Evolutionary conservation across 2,329 filamentous ascomycete genomes (phyloP).

Genomic region (Fusarium humuli): DNA sequence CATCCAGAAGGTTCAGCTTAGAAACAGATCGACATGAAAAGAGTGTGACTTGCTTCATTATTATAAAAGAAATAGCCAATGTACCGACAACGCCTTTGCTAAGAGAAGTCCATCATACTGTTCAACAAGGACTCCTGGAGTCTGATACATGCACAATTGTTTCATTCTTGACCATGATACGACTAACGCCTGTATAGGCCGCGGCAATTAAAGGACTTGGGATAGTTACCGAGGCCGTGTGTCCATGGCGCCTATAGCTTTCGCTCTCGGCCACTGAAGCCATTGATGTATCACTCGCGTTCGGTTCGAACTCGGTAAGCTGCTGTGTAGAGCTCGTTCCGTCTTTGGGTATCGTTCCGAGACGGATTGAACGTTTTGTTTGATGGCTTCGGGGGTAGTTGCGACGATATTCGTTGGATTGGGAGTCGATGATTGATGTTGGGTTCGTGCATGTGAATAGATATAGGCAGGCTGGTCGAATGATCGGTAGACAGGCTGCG

Average conservation of each 20-base stretch:
- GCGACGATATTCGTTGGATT: constrained; percentile 7
- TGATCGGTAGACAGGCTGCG: constrained; percentile 42
- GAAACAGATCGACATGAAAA: neutral
- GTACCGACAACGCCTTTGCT: no score
- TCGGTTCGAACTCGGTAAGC: constrained; percentile 17
- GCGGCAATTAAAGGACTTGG: neutral
- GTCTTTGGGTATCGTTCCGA: constrained; percentile 25
- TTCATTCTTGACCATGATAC: constrained; percentile 41
- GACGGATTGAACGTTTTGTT: constrained; percentile 32
- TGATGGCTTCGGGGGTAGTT: constrained; percentile 18
- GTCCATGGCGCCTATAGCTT: neutral
- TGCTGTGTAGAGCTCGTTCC: constrained; percentile 36
- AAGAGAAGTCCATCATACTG: no score
- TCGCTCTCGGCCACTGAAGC: constrained; percentile 31
- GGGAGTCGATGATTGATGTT: constrained; percentile 2
- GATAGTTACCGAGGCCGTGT: constrained; percentile 12
- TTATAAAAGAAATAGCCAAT: neutral
- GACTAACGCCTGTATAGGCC: neutral
- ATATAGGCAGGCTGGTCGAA: constrained; percentile 36
- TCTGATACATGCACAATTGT: constrained; percentile 22
- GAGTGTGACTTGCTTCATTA: neutral
- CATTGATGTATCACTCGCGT: constrained; percentile 9
- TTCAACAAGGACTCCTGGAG: neutral
- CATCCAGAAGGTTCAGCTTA: neutral
- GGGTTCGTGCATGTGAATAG: constrained; percentile 24